A percentile compares a stretch with the other conserved stretches of the same genome.
Evolutionary conservation across 2,329 filamentous ascomycete genomes (phyloP).

Genomic region (Biscogniauxia marginata): DNA sequence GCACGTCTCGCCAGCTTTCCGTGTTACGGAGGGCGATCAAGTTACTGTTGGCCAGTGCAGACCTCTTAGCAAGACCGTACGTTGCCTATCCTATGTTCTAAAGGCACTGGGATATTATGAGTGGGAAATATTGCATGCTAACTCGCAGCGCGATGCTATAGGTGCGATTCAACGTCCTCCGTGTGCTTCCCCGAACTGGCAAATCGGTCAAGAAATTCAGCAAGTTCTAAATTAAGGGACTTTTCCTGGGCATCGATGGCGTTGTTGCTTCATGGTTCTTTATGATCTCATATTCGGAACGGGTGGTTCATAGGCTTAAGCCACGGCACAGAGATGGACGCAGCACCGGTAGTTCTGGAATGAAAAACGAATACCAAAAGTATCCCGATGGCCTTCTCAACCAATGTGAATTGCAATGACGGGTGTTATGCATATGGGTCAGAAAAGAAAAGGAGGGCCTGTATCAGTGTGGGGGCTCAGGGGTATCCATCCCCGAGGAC

Average conservation of each 20-base stretch:
- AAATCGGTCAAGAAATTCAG: constrained; percentile 96
- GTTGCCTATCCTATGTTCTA: constrained; percentile 39
- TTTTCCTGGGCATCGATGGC: constrained; percentile 52
- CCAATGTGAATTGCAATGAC: constrained; percentile 1
- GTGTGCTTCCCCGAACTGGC: constrained; percentile 94
- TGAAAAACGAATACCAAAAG: constrained; percentile 32
- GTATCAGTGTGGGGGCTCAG: not conserved
- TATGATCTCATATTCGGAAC: constrained; percentile 37
- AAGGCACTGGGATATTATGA: not conserved
- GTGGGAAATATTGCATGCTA: constrained; percentile 4
- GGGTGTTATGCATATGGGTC: not conserved
- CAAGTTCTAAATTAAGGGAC: constrained; percentile 81
- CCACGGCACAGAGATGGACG: constrained; percentile 33
- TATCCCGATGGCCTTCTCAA: constrained; percentile 5
- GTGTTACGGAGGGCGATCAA: constrained; percentile 99
- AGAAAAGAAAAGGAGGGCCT: not conserved
- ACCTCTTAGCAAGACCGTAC: constrained; percentile 98
- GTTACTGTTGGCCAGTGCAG: constrained; percentile 99
- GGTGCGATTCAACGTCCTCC: constrained; percentile 99
- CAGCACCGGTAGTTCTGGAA: constrained; percentile 34
- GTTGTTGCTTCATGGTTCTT: constrained; percentile 49
- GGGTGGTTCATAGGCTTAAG: constrained; percentile 36
- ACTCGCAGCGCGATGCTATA: constrained; percentile 35
- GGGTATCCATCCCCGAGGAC: not conserved
- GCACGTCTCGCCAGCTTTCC: constrained; percentile 99